phyloP scores from a whole-genome alignment of 257 asterid genomes.

The Linderniella brevidens region DNA sequence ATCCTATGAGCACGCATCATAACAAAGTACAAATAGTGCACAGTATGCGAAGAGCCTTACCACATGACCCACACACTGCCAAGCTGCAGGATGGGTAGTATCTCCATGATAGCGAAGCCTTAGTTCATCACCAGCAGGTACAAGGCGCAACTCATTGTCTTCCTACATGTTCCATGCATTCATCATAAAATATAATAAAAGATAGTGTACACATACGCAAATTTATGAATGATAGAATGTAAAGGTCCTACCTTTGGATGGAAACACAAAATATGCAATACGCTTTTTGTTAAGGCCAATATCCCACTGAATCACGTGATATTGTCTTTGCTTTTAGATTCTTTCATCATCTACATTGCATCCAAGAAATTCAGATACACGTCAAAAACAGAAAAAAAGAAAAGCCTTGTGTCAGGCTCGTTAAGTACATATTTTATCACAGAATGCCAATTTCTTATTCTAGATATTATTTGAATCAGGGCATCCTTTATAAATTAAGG shows the following conservation, averaged over 20 bases:
- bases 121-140: conserved; percentile 98
- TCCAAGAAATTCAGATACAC: not conserved
- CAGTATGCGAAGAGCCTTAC: conserved; percentile 37
- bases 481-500: no score
- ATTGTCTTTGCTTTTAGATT: conserved; percentile 95
- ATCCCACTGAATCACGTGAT: conserved; percentile 90
- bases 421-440: no score
- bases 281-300: conserved; percentile 96
- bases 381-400: not conserved
- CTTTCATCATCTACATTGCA: conserved; percentile 86
- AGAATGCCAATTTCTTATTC: no score
- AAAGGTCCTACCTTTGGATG: conserved; percentile 67
- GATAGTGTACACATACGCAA: not conserved
- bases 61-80: conserved; percentile 99
- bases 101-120: conserved; percentile 90
- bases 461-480: no score
- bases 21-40: conserved; percentile 7
- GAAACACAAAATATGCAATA: conserved; percentile 82
- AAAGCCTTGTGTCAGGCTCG: no score
- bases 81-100: conserved; percentile 88
- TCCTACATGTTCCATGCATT: conserved; percentile 42
- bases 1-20: not conserved
- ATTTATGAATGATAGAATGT: not conserved
- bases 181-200: not conserved
- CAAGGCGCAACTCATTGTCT: conserved; percentile 97